Percentiles rank a stretch among this genome's conserved stretches.
These are phyloP conservation scores for Oryza brachyantha DNA, from an alignment of 176 grass and related monocot genomes.

Conservation along the genomic window DNA sequence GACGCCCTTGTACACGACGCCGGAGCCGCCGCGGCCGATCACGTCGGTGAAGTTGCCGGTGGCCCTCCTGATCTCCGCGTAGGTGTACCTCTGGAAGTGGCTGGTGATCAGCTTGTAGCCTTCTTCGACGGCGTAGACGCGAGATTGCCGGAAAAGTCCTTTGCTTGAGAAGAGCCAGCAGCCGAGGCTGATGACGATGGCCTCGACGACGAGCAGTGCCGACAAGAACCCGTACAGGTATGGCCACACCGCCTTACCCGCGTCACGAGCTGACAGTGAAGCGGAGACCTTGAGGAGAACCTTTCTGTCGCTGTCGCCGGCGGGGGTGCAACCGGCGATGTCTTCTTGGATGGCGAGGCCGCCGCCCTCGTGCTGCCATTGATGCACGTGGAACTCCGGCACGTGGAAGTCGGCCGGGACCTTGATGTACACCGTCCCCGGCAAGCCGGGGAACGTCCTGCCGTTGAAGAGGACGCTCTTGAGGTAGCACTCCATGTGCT, in stretches of 20 bases:
- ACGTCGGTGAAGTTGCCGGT: slow-evolving; percentile 42
- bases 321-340: not conserved
- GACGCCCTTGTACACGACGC: slow-evolving; percentile 48
- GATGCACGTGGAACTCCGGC: slow-evolving; percentile 12
- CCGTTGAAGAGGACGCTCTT: slow-evolving; percentile 65
- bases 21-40: slow-evolving; percentile 49
- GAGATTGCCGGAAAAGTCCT: slow-evolving; percentile 26
- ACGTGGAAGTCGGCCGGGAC: slow-evolving; percentile 27
- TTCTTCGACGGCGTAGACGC: slow-evolving; percentile 24
- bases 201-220: slow-evolving; percentile 49
- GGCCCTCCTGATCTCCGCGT: slow-evolving; percentile 45
- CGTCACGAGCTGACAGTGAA: not conserved
- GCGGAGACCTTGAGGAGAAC: not conserved
- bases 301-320: not conserved
- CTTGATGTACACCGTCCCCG: slow-evolving; percentile 53
- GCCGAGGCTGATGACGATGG: slow-evolving; percentile 19
- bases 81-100: slow-evolving; percentile 43
- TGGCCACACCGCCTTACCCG: slow-evolving; percentile 15
- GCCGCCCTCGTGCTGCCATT: slow-evolving; percentile 20
- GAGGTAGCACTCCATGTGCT: slow-evolving; percentile 34
- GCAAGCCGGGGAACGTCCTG: slow-evolving; percentile 28
- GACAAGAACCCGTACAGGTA: slow-evolving; percentile 47
- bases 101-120: slow-evolving; percentile 44
- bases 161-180: slow-evolving; percentile 50
- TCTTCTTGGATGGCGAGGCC: not conserved